Percentiles rank a stretch among this genome's conserved stretches.
phyloP scores from a whole-genome alignment of 2,329 filamentous ascomycete genomes.

The Mariannaea sp. region DNA sequence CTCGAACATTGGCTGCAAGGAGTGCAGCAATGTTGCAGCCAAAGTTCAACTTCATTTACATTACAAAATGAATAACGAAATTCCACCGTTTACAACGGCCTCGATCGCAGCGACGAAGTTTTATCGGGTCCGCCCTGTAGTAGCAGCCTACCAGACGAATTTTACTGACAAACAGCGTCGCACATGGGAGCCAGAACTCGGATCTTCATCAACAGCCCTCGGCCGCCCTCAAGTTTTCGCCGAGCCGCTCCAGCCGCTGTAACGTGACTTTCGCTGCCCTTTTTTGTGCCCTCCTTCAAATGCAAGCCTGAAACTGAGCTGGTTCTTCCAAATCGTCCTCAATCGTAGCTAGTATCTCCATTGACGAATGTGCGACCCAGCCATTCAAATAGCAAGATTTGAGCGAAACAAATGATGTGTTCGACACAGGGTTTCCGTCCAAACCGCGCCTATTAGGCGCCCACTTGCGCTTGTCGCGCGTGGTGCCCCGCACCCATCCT shows the following conservation, averaged over 20 bases:
- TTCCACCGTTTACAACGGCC: constrained; percentile 13
- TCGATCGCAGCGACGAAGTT: constrained; percentile 6
- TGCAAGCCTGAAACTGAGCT: background rate
- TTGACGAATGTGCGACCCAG: constrained; percentile 5
- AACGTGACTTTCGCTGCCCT: constrained; percentile 11
- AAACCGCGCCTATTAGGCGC: constrained; percentile 35
- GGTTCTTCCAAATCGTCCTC: background rate
- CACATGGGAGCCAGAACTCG: constrained; percentile 11
- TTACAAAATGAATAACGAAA: constrained; percentile 34
- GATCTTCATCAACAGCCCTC: constrained; percentile 14
- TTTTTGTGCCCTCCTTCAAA: constrained; percentile 1
- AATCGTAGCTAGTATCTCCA: constrained; percentile 5
- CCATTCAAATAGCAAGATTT: constrained; percentile 5
- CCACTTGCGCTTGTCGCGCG: constrained; percentile 25
- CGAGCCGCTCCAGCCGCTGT: constrained; percentile 28
- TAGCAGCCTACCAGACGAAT: constrained; percentile 29
- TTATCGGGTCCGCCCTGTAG: constrained; percentile 13
- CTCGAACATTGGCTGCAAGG: constrained; percentile 30
- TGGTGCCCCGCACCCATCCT: constrained; percentile 28
- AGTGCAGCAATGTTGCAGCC: constrained; percentile 14
- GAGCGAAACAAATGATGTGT: constrained; percentile 4
- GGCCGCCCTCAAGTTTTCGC: constrained; percentile 12
- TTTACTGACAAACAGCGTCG: constrained; percentile 16
- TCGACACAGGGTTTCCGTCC: constrained; percentile 7
- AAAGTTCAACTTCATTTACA: constrained; percentile 27